Conservation (phyloP, 176 grass and related monocot genomes). For the Chloris gayana region DNA sequence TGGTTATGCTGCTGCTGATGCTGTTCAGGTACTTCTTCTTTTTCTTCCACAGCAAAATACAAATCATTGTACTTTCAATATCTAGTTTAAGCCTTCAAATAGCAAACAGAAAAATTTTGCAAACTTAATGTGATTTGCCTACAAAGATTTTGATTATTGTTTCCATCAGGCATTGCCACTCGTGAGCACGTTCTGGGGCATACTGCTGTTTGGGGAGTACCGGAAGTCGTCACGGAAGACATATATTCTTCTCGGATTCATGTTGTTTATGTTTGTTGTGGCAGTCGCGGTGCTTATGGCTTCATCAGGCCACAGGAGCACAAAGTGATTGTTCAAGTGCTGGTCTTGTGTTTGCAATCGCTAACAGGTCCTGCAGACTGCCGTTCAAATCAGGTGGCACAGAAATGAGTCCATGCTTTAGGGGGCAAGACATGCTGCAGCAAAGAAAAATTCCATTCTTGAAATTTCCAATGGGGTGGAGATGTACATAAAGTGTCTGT, state of each 20-base stretch:
- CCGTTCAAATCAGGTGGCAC: background rate
- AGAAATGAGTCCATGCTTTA: conserved; percentile 10
- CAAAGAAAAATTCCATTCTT: too few species aligned
- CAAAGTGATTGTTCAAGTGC: conserved; percentile 25
- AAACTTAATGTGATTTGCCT: background rate
- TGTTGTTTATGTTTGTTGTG: conserved; percentile 81
- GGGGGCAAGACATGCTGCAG: conserved; percentile 19
- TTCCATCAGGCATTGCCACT: conserved; percentile 70
- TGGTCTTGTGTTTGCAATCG: conserved; percentile 9
- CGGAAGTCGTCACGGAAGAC: conserved; percentile 66
- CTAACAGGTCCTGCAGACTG: conserved; percentile 2
- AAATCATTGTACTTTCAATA: background rate
- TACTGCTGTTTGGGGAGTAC: conserved; percentile 77
- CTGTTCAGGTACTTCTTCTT: conserved; percentile 73
- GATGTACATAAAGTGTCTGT: conserved; percentile 26
- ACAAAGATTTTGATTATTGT: conserved; percentile 21
- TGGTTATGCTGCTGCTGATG: conserved; percentile 95
- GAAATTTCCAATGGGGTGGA: conserved; percentile 24
- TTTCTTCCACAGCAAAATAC: background rate
- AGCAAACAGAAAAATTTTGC: background rate
- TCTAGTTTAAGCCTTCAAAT: too few species aligned
- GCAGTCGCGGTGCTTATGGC: conserved; percentile 86
- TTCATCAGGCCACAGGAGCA: conserved; percentile 85
- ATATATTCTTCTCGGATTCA: conserved; percentile 64
- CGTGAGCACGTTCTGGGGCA: conserved; percentile 86